Evolutionary conservation across 768 basidiomycete genomes (phyloP), one percentile per base, ranked within the genome.

Genomic region (Asterophora lycoperdoides): DNA sequence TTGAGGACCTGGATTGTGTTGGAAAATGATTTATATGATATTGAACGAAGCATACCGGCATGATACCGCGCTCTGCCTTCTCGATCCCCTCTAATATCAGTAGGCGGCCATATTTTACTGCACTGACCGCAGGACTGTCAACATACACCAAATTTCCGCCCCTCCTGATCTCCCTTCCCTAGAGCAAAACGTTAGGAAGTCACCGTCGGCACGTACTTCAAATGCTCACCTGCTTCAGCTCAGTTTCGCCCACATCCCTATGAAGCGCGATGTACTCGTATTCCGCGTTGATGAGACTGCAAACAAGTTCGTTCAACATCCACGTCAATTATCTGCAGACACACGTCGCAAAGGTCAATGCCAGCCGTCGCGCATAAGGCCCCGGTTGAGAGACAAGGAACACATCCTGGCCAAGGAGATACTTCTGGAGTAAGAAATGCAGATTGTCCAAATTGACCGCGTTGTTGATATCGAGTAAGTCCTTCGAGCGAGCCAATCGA

Each of bases 51-150:
- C 77, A 26, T 59, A 81, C 80, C 13, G 83, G 83, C 82, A 84
- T 84, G 20, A 84, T 86, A 23, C 83, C 83, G 18, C 83, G 74
- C 56, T 84, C 83, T 5, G 83, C 83, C 63, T 84, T 84, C 60
- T 86, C 83, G 59, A 84, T 79, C 15, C 83, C 83, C 58, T 86
- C 83, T 40, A 84, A 62, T 41, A 86, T 83, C 19, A 86, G 69
- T 19, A 86, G 59, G 1, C 83, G 75, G 6, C 83, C 83, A 56
- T 79, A 69, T 57, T 84, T 86, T 17, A 79, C 83, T 4, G 83
- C 83, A 38, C 75, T 75, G 0, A 84, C 83, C 1, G 82, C 79
- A 3, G 82, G 76, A 56, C 81, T 84, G 59, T 86, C 83, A 15
- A 82, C 78, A 57, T 84, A 84, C n/a, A 78, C 72, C 2, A 84